Percentiles rank a stretch among this genome's conserved stretches.
Evolutionary conservation across 2,329 filamentous ascomycete species (phyloP).

Genomic region (Fusarium tupiense): DNA sequence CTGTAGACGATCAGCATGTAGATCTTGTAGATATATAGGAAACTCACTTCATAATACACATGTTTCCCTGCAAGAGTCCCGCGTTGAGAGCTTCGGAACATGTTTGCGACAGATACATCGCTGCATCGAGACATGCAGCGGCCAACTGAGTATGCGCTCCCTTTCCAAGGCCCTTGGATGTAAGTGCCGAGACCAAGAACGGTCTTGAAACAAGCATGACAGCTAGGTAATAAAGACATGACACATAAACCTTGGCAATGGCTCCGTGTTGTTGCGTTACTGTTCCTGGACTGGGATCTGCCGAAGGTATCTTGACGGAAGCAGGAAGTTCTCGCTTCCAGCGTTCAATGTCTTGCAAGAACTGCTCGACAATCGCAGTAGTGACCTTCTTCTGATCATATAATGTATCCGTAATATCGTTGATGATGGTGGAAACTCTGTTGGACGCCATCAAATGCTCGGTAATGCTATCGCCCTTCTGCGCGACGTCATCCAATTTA

Average conservation of each 20-base stretch:
- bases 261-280: constrained; percentile 45
- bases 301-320: constrained; percentile 36
- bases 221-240: constrained; percentile 67
- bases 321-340: constrained; percentile 58
- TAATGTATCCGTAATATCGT: constrained; percentile 54
- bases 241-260: constrained; percentile 63
- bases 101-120: constrained; percentile 64
- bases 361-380: constrained; percentile 49
- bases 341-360: constrained; percentile 54
- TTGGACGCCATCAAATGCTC: constrained; percentile 53
- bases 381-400: constrained; percentile 52
- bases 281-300: constrained; percentile 1
- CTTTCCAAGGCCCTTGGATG: constrained; percentile 46
- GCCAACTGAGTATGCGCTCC: constrained; percentile 52
- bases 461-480: constrained; percentile 32
- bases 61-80: constrained; percentile 59
- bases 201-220: constrained; percentile 67
- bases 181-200: constrained; percentile 62
- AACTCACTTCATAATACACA: constrained; percentile 67
- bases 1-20: constrained; percentile 40
- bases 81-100: constrained; percentile 59
- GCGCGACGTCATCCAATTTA: constrained; percentile 18
- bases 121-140: constrained; percentile 64
- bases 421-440: constrained; percentile 54
- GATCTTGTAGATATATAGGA: rapidly evolving